Evolutionary conservation across 1,139 yeast species (phyloP).

Genomic region (Candida dubliniensis): DNA sequence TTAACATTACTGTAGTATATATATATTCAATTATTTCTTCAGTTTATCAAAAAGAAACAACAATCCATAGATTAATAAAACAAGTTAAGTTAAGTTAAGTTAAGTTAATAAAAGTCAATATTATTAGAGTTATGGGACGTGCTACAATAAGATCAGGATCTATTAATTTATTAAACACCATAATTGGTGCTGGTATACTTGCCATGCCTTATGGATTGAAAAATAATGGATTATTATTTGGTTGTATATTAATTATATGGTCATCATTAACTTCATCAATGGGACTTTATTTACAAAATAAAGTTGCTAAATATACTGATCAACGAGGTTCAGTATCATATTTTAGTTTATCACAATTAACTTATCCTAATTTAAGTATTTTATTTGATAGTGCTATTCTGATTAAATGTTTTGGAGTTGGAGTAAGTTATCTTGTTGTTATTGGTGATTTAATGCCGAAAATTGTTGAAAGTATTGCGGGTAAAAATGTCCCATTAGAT

Average conservation of each 20-base stretch:
- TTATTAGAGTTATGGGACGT: constrained; percentile 19
- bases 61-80: no score
- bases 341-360: constrained; percentile 53
- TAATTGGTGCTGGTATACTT: constrained; percentile 56
- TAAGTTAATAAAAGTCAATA: background rate
- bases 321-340: constrained; percentile 53
- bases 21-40: no score
- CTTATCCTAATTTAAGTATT: constrained; percentile 51
- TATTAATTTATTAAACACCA: constrained; percentile 53
- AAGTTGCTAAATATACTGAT: constrained; percentile 50
- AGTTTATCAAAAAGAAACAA: background rate
- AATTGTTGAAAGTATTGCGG: constrained; percentile 48
- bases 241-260: constrained; percentile 45
- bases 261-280: constrained; percentile 52
- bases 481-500: constrained; percentile 17
- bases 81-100: no score
- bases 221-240: constrained; percentile 51
- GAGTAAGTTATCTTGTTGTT: constrained; percentile 81
- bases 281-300: constrained; percentile 53
- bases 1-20: no score
- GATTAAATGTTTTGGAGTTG: constrained; percentile 83
- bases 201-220: constrained; percentile 59
- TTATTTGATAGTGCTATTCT: constrained; percentile 55
- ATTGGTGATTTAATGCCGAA: constrained; percentile 92
- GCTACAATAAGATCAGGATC: constrained; percentile 52